These are phyloP conservation scores for Cordyceps cicadae DNA, from an alignment of 2,329 filamentous ascomycete species.

Conservation along the genomic window DNA sequence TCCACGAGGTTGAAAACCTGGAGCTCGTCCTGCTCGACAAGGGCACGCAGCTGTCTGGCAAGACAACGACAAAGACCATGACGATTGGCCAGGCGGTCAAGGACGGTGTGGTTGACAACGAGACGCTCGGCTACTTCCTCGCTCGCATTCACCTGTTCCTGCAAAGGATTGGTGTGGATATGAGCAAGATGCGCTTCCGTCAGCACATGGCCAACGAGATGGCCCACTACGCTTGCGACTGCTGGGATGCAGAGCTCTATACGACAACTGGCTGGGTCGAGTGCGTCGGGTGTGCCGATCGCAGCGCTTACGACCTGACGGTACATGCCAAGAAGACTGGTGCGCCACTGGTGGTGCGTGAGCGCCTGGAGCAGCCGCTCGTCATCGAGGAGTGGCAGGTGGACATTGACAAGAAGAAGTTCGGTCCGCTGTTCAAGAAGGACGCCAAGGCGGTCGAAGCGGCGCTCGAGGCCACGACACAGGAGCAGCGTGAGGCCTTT, in stretches of 20 bases:
- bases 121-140: constrained; percentile 96
- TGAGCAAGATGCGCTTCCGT: constrained; percentile 83
- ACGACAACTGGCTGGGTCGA: constrained; percentile 97
- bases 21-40: constrained; percentile 80
- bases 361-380: constrained; percentile 69
- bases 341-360: constrained; percentile 73
- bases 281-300: constrained; percentile 93
- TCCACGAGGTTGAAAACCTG: constrained; percentile 74
- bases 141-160: constrained; percentile 90
- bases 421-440: constrained; percentile 92
- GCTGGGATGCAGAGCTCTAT: constrained; percentile 92
- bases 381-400: constrained; percentile 80
- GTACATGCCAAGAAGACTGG: constrained; percentile 93
- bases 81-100: constrained; percentile 81
- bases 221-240: constrained; percentile 91
- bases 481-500: constrained; percentile 74
- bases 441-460: constrained; percentile 79
- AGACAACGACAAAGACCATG: constrained; percentile 65
- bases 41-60: constrained; percentile 76
- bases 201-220: constrained; percentile 81
- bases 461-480: constrained; percentile 65
- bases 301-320: constrained; percentile 87
- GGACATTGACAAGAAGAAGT: constrained; percentile 89
- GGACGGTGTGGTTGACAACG: constrained; percentile 81
- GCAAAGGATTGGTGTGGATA: constrained; percentile 77